A percentile compares a stretch with the other conserved stretches of the same genome.
phyloP scores from a whole-genome alignment of 139 green algal genomes.

The Picochlorum sp. region DNA sequence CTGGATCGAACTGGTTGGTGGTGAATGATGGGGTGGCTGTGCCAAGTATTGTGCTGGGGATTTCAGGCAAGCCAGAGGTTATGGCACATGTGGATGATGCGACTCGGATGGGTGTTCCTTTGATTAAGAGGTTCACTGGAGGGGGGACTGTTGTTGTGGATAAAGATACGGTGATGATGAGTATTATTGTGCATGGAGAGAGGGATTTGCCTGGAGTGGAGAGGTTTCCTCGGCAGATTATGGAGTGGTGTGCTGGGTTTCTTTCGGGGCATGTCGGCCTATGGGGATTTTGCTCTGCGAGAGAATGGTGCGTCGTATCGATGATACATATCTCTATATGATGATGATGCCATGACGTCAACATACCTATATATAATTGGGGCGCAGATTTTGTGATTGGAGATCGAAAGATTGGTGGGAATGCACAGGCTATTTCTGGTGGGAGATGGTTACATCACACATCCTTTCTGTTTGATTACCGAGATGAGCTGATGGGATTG shows the following conservation, averaged over 20 bases:
- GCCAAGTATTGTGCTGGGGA: conserved; percentile 76
- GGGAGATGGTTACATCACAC: conserved; percentile 93
- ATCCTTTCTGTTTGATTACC: conserved; percentile 91
- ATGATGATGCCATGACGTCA: not conserved
- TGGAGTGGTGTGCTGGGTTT: conserved; percentile 80
- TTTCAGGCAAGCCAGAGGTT: conserved; percentile 79
- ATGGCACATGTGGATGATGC: conserved; percentile 58
- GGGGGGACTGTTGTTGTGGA: conserved; percentile 97
- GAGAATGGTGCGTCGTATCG: conserved; percentile 59
- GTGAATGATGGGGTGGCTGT: conserved; percentile 72
- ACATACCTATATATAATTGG: not conserved
- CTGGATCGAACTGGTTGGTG: conserved; percentile 71
- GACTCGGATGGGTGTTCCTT: conserved; percentile 29
- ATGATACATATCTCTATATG: not conserved
- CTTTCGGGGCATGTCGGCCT: conserved; percentile 57
- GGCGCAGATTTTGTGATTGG: conserved; percentile 79
- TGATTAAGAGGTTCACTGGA: conserved; percentile 86
- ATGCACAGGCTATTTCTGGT: conserved; percentile 93
- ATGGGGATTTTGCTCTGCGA: conserved; percentile 51
- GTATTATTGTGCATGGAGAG: conserved; percentile 33
- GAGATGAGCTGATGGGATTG: conserved; percentile 58
- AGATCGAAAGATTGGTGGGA: conserved; percentile 90
- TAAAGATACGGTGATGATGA: conserved; percentile 56
- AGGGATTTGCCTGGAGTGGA: conserved; percentile 43
- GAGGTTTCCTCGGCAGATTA: conserved; percentile 77